Percentiles rank a stretch among this genome's conserved stretches.
Evolutionary conservation across 495 filamentous ascomycete genomes (phyloP).

Genomic region (Daldinia decipiens): DNA sequence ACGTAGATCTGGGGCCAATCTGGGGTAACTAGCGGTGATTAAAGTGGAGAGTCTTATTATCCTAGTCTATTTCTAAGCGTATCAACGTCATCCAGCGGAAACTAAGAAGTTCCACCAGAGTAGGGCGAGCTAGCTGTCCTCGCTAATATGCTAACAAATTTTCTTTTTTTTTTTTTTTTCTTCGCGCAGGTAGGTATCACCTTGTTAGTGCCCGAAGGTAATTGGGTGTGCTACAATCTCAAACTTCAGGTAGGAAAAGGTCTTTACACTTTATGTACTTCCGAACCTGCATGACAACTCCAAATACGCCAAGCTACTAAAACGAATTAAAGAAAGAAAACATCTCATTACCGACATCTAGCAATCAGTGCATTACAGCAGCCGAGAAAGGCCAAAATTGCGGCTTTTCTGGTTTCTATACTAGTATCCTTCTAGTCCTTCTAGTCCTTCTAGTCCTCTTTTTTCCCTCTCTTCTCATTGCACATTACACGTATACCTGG

Average conservation of each 20-base stretch:
- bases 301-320: slow-evolving; percentile 1
- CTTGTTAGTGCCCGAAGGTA: slow-evolving; percentile 3
- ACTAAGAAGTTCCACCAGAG: slow-evolving; percentile 18
- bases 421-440: slow-evolving; percentile 5
- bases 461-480: slow-evolving; percentile 5
- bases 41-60: slow-evolving; percentile 23
- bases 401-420: slow-evolving; percentile 34
- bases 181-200: slow-evolving; percentile 1
- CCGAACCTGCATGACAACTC: slow-evolving; percentile 12
- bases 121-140: slow-evolving; percentile 22
- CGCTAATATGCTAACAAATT: slow-evolving; percentile 11
- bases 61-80: slow-evolving; percentile 19
- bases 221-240: slow-evolving; percentile 3
- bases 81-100: slow-evolving; percentile 40
- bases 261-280: neutral
- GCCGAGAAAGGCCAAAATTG: slow-evolving; percentile 30
- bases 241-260: neutral
- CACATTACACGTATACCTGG: slow-evolving; percentile 12
- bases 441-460: too few relatives aligned
- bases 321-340: neutral
- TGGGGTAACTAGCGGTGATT: slow-evolving; percentile 32
- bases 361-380: slow-evolving; percentile 30
- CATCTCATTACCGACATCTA: slow-evolving; percentile 12
- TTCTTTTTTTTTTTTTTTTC: neutral
- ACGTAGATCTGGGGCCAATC: slow-evolving; percentile 39